Percentiles rank a stretch among this genome's conserved stretches.
phyloP scores from a whole-genome alignment of 2,329 filamentous ascomycete species.

The Verticillium alfalfae region DNA sequence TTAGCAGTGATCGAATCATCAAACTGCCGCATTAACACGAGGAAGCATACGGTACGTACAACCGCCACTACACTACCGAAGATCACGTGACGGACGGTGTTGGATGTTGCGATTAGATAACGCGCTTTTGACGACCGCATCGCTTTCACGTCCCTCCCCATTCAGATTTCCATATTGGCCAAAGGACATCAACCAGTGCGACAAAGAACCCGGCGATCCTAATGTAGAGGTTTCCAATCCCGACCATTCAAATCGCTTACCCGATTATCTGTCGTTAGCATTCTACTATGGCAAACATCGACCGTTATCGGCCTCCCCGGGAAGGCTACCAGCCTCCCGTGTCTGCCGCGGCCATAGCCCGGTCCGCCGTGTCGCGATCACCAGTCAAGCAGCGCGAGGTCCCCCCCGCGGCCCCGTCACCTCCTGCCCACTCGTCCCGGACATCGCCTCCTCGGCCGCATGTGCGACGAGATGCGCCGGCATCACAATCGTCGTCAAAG shows the following conservation, averaged over 20 bases:
- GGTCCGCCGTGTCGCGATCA: slow-evolving; percentile 42
- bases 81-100: neutral
- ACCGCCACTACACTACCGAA: no score
- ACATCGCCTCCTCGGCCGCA: slow-evolving; percentile 49
- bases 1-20: no score
- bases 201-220: neutral
- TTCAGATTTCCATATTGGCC: slow-evolving; percentile 6
- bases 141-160: neutral
- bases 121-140: neutral
- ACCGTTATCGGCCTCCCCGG: slow-evolving; percentile 51
- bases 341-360: slow-evolving; percentile 29
- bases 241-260: neutral
- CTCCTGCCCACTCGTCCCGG: slow-evolving; percentile 49
- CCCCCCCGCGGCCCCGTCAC: slow-evolving; percentile 57
- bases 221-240: slow-evolving; percentile 5
- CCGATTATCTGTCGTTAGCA: slow-evolving; percentile 4
- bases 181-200: slow-evolving; percentile 4
- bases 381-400: slow-evolving; percentile 47
- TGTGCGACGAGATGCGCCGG: slow-evolving; percentile 34
- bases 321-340: slow-evolving; percentile 53
- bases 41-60: no score
- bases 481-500: slow-evolving; percentile 24
- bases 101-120: slow-evolving; percentile 17
- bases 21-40: no score
- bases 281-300: slow-evolving; percentile 50